Base-by-base conservation (phyloP, 2,329 filamentous ascomycete genomes). In the Calonectria pseudoturangicola region DNA sequence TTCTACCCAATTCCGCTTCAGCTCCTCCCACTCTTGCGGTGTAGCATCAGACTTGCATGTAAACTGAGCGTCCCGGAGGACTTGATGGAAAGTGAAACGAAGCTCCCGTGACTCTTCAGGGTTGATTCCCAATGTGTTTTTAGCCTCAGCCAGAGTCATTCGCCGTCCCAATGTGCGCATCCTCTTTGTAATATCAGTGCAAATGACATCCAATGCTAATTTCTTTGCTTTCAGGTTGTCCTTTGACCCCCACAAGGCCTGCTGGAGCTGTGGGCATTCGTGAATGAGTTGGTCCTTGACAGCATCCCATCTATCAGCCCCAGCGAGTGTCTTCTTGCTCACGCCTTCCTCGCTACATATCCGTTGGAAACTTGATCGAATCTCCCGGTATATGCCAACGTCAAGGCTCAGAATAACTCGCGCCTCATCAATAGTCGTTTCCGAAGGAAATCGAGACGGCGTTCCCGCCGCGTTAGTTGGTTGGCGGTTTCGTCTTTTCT, bases 341-440 rank as follows among this genome's bases (percentile, higher is more conserved):
- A 97, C 90, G 0, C 88, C 88, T 39, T 89, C 86, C 68, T 92
- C 89, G 73, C 91, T 88, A 79, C 94, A 96, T 16, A 97, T 94
- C 12, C 84, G 85, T 77, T 93, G 89, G 75, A 95, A 97, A 33
- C 90, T 89, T 62, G 91, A 87, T 36, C 94, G 90, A 18, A 95
- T 83, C 71, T 90, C 84, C 39, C 88, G 88, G 81, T 97, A 97
- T 50, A 89, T 85, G 1, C 87, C 83, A 62, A 88, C 90, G 78
- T 93, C 90, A 41, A 97, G 86, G 45, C 85, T 87, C 33, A 97
- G 86, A 72, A 92, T 93, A 15, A 88, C 88, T 80, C 95, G 94
- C 79, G 93, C 93, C 83, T 96, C 93, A 75, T 94, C 93, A 71
- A 97, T 90, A 0, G 94, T 96, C 15, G 93, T 96, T 82, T 97